These are phyloP conservation scores for Debaryomyces nepalensis DNA, from an alignment of 1,139 yeast genomes.

Conservation along the genomic window DNA sequence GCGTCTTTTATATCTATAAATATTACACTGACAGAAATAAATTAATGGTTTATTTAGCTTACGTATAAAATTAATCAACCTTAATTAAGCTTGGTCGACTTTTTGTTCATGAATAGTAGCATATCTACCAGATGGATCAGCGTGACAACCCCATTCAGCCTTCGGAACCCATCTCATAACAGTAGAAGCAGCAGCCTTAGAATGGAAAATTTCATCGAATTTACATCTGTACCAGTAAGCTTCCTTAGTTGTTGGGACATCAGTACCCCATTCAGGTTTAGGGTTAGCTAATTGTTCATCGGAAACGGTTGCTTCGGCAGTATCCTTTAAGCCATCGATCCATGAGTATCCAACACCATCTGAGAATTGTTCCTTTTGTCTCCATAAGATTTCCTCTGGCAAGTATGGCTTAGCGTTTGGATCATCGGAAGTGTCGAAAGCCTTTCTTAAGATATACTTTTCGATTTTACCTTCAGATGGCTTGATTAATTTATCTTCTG, in stretches of 20 bases:
- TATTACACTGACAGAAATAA: conserved; percentile 2
- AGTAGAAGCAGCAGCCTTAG: conserved; percentile 90
- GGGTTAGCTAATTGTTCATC: conserved; percentile 91
- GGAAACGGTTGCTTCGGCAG: conserved; percentile 82
- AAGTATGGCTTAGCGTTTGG: conserved; percentile 78
- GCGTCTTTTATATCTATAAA: conserved; percentile 5
- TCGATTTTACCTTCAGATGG: conserved; percentile 76
- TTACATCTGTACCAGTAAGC: conserved; percentile 98
- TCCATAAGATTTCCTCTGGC: conserved; percentile 96
- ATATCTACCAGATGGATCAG: conserved; percentile 97
- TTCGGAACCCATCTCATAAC: conserved; percentile 99
- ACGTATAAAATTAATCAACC: conserved; percentile 2
- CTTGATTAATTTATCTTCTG: conserved; percentile 85
- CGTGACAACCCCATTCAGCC: conserved; percentile 99
- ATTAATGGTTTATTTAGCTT: background rate
- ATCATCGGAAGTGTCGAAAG: conserved; percentile 85
- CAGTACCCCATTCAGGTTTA: conserved; percentile 95
- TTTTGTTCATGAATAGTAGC: conserved; percentile 82
- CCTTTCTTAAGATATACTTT: conserved; percentile 94
- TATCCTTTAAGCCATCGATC: conserved; percentile 97
- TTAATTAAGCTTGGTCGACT: conserved; percentile 31
- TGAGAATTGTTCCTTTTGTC: conserved; percentile 99
- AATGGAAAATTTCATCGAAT: conserved; percentile 86
- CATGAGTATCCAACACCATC: conserved; percentile 99
- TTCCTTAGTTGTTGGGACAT: conserved; percentile 95